Percentiles rank a stretch among this genome's conserved stretches.
Evolutionary conservation across 352 stramenopile genomes (phyloP).

Genomic region (Albugo laibachii): DNA sequence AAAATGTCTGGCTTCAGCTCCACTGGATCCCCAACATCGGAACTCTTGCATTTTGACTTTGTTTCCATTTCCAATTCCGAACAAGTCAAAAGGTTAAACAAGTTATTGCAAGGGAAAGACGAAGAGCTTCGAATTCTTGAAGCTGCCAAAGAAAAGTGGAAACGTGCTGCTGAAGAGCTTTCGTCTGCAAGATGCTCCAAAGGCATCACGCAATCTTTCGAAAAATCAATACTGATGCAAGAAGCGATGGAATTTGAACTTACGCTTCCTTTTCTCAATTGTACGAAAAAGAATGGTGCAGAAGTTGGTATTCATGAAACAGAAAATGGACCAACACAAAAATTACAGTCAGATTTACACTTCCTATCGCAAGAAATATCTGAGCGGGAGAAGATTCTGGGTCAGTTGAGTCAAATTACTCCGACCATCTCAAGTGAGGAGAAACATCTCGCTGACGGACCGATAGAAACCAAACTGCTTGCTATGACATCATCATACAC

Average conservation of each 20-base stretch:
- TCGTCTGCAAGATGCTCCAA: neutral
- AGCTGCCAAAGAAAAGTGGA: constrained; percentile 42
- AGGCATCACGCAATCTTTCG: neutral
- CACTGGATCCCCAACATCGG: too few species aligned
- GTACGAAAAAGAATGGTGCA: too few species aligned
- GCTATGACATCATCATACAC: constrained; percentile 18
- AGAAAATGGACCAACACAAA: neutral
- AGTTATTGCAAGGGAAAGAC: constrained; percentile 7
- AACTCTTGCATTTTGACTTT: too few species aligned
- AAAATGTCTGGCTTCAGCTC: neutral
- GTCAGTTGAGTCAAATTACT: neutral
- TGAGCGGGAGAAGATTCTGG: constrained; percentile 30
- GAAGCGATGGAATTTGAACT: neutral
- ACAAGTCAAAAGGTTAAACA: neutral
- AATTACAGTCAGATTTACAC: constrained; percentile 10
- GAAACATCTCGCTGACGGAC: neutral
- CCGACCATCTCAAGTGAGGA: constrained; percentile 2
- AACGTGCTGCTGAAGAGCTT: constrained; percentile 26
- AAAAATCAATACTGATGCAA: neutral
- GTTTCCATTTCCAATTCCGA: neutral
- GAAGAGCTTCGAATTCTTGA: constrained; percentile 25
- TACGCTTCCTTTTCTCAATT: too few species aligned
- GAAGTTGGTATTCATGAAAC: neutral
- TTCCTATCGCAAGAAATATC: constrained; percentile 22
- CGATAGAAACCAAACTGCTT: constrained; percentile 11